Percentiles rank a stretch among this genome's conserved stretches.
Conservation (phyloP, 495 filamentous ascomycete species). For the Neurospora discreta region DNA sequence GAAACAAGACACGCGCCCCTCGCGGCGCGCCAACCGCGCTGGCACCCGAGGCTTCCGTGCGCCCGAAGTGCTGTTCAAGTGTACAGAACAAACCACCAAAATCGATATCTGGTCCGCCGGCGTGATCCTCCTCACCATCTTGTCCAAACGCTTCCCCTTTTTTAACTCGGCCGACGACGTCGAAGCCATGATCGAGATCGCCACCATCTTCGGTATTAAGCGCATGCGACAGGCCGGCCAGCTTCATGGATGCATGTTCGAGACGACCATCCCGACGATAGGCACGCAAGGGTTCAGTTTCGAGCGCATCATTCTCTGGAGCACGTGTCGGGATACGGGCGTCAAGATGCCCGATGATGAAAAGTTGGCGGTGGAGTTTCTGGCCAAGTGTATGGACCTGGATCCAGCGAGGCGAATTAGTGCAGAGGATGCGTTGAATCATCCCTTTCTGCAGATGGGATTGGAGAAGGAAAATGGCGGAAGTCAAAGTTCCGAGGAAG, state of each 20-base stretch:
- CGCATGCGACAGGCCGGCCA: constrained; percentile 73
- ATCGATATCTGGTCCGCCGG: constrained; percentile 97
- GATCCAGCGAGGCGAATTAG: constrained; percentile 62
- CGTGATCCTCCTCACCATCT: constrained; percentile 83
- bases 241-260: constrained; percentile 76
- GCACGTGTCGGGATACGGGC: constrained; percentile 46
- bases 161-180: constrained; percentile 96
- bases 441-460: constrained; percentile 57
- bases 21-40: constrained; percentile 82
- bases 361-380: constrained; percentile 52
- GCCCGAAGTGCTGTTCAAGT: constrained; percentile 94
- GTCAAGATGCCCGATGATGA: constrained; percentile 47
- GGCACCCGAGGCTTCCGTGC: constrained; percentile 95
- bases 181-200: constrained; percentile 93
- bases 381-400: constrained; percentile 58
- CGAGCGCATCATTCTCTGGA: constrained; percentile 92
- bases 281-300: constrained; percentile 73
- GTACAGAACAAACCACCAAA: constrained; percentile 88
- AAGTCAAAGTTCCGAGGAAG: constrained; percentile 3
- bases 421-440: constrained; percentile 56
- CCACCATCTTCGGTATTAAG: constrained; percentile 80
- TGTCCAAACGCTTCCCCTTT: constrained; percentile 87
- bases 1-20: constrained; percentile 76
- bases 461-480: background rate
- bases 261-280: constrained; percentile 84